Conservation (phyloP, 2,329 filamentous ascomycete species). For the Aspergillus oerlinghausenensis region DNA sequence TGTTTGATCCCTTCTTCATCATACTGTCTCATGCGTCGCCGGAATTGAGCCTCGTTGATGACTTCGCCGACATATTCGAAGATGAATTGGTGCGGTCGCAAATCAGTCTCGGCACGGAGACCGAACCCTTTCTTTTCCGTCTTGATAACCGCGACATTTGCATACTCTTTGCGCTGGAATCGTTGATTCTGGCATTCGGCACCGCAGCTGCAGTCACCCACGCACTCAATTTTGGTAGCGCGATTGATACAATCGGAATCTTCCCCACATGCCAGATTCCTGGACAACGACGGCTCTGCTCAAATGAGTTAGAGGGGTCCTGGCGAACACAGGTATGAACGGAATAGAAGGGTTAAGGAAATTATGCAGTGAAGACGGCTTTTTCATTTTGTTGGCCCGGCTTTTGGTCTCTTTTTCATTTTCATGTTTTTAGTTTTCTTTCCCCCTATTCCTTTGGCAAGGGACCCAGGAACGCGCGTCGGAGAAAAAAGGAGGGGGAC, state of each 20-base stretch:
- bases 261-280: conserved; percentile 85
- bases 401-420: background rate
- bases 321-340: background rate
- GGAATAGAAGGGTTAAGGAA: background rate
- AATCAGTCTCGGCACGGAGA: conserved; percentile 71
- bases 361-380: background rate
- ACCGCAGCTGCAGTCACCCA: conserved; percentile 82
- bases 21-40: conserved; percentile 85
- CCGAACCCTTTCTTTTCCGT: conserved; percentile 98
- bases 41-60: conserved; percentile 87
- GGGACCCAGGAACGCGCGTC: background rate
- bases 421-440: background rate
- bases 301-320: conserved; percentile 28
- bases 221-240: conserved; percentile 95
- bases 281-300: conserved; percentile 46
- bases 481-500: background rate
- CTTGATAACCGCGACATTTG: conserved; percentile 89
- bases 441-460: background rate
- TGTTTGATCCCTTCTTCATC: conserved; percentile 96
- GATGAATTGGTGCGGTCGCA: conserved; percentile 84
- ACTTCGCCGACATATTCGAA: conserved; percentile 99
- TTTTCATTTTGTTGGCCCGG: too few species aligned
- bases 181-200: conserved; percentile 87
- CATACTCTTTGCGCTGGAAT: conserved; percentile 86
- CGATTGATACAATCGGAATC: conserved; percentile 98